Conservation (phyloP, 2,329 filamentous ascomycete species). For the Alternaria infectoria region DNA sequence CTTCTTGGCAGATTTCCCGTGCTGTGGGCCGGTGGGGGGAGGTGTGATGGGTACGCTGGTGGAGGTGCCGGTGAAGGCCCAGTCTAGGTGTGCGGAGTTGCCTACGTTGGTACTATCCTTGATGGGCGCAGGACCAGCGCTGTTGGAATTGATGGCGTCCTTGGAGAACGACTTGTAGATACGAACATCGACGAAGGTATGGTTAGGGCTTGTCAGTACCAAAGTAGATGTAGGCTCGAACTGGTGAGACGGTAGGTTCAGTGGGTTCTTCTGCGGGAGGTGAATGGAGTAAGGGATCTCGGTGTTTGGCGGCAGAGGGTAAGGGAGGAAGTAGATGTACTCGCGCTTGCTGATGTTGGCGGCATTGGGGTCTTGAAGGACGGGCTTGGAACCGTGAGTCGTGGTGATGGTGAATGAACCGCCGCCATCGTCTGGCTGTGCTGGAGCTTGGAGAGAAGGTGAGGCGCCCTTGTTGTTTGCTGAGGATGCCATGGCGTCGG, state of each 20-base stretch:
- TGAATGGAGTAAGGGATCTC: conserved; percentile 37
- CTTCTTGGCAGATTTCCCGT: not conserved
- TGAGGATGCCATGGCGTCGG: conserved; percentile 4
- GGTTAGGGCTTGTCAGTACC: conserved; percentile 66
- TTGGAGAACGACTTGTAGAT: conserved; percentile 48
- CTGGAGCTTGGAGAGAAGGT: not conserved
- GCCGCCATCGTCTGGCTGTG: not conserved
- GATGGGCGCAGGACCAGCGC: conserved; percentile 3
- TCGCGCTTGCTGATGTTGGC: conserved; percentile 49
- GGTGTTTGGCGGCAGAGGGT: conserved; percentile 32
- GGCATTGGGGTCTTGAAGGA: conserved; percentile 3
- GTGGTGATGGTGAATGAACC: conserved; percentile 9
- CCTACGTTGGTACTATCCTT: not conserved
- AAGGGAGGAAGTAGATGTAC: conserved; percentile 65
- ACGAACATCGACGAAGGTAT: conserved; percentile 68
- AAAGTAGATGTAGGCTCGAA: conserved; percentile 68
- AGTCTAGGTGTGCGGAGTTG: conserved; percentile 59
- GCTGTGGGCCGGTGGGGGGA: not conserved
- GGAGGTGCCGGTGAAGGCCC: conserved; percentile 66
- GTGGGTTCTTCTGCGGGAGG: conserved; percentile 33
- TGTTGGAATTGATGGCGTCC: not conserved
- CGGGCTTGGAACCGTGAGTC: not conserved
- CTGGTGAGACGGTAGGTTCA: conserved; percentile 23
- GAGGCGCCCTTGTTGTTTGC: not conserved
- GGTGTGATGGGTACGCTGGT: conserved; percentile 39